A percentile compares a stretch with the other conserved stretches of the same genome.
These are phyloP conservation scores for Parachlorella kessleri DNA, from an alignment of 139 green algal genomes.

Conservation along the genomic window DNA sequence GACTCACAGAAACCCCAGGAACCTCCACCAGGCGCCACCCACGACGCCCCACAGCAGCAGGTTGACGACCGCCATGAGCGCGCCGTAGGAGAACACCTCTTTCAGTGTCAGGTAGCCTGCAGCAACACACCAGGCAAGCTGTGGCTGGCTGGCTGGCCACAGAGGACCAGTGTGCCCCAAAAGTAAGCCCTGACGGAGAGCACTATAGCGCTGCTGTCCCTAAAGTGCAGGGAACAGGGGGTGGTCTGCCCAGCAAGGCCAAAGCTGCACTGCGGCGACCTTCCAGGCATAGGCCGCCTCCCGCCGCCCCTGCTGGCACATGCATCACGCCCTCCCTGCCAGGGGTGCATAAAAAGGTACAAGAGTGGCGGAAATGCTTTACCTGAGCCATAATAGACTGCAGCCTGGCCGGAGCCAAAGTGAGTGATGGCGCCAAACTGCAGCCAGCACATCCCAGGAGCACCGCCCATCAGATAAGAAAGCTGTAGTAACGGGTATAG, in stretches of 20 bases:
- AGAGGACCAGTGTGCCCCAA: too few relatives aligned
- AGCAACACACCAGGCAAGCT: background rate
- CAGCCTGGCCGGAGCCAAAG: conserved; percentile 92
- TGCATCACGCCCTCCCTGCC: too few relatives aligned
- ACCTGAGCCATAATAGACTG: conserved; percentile 90
- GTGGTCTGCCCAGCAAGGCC: too few relatives aligned
- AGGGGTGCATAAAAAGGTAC: too few relatives aligned
- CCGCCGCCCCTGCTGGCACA: too few relatives aligned
- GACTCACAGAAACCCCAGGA: conserved; percentile 66
- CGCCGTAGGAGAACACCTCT: conserved; percentile 83
- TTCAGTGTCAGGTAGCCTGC: conserved; percentile 76
- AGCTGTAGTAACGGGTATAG: too few relatives aligned
- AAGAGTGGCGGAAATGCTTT: background rate
- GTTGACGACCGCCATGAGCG: conserved; percentile 73
- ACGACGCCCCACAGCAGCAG: conserved; percentile 70
- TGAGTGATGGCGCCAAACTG: conserved; percentile 97
- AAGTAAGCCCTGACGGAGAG: too few relatives aligned
- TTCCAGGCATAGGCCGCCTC: too few relatives aligned
- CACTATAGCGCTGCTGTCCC: too few relatives aligned
- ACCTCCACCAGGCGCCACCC: conserved; percentile 87
- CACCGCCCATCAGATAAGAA: too few relatives aligned
- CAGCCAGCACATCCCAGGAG: too few relatives aligned
- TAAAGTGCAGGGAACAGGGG: background rate
- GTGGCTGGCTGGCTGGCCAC: background rate
- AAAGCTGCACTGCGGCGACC: too few relatives aligned